Evolutionary conservation across 768 basidiomycete genomes (phyloP).

Genomic region (Calvatia gigantea): DNA sequence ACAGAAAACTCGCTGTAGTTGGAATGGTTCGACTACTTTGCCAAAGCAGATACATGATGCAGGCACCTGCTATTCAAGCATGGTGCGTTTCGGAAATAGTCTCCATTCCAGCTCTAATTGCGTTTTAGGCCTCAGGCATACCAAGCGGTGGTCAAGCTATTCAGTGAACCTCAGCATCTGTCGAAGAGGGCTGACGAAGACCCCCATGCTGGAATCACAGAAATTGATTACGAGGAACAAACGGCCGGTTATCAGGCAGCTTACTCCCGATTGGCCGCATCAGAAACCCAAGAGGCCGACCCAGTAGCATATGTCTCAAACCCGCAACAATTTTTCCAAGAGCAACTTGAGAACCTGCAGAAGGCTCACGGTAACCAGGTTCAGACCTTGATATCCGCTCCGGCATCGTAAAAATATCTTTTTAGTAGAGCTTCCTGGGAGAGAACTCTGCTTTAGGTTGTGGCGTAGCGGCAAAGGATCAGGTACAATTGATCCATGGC

Average conservation of each 20-base stretch:
- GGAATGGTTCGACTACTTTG: conserved; percentile 80
- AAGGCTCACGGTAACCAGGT: conserved; percentile 33
- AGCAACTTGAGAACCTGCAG: conserved; percentile 37
- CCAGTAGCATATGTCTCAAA: conserved; percentile 59
- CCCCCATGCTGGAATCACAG: conserved; percentile 55
- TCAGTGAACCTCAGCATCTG: conserved; percentile 75
- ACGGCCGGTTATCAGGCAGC: conserved; percentile 90
- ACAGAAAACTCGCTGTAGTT: conserved; percentile 80
- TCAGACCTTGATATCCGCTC: conserved; percentile 33
- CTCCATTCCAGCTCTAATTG: not conserved
- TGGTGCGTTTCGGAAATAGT: conserved; percentile 47
- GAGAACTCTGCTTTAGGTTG: not conserved
- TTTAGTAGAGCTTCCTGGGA: not conserved
- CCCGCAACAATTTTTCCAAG: conserved; percentile 50
- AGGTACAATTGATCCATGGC: not conserved
- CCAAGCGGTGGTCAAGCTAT: conserved; percentile 68
- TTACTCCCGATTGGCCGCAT: conserved; percentile 87
- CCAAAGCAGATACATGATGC: conserved; percentile 66
- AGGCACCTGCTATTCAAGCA: conserved; percentile 52
- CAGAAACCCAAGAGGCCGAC: conserved; percentile 55
- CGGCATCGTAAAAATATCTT: conserved; percentile 11
- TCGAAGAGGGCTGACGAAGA: conserved; percentile 42
- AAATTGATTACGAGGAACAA: conserved; percentile 89
- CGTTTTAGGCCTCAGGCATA: conserved; percentile 65
- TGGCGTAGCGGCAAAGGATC: not conserved